Evolutionary conservation across 148 eudicot genomes (phyloP).

Genomic region (Rhododendron ferrugineum): DNA sequence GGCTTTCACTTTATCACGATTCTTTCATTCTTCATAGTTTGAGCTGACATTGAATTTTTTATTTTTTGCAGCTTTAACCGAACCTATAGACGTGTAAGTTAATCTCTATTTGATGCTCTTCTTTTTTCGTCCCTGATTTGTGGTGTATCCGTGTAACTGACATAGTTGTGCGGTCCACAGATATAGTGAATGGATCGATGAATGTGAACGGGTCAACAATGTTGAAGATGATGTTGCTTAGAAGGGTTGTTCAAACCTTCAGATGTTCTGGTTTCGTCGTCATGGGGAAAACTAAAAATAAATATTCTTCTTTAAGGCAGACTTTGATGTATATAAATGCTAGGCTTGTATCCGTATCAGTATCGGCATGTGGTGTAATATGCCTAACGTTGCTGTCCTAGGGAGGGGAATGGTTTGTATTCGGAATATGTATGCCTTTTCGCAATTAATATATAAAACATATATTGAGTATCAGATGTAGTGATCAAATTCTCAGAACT

Average conservation of each 20-base stretch:
- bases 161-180: constrained; percentile 29
- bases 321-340: background rate
- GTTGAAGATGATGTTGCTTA: constrained; percentile 58
- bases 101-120: background rate
- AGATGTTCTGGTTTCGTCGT: background rate
- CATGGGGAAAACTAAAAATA: background rate
- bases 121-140: too few species aligned
- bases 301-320: background rate
- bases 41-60: constrained; percentile 6
- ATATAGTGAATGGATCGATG: constrained; percentile 97
- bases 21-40: background rate
- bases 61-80: constrained; percentile 67
- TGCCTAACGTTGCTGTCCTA: background rate
- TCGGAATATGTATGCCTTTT: background rate
- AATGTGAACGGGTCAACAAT: constrained; percentile 90
- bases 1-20: background rate
- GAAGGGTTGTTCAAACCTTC: background rate
- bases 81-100: constrained; percentile 89
- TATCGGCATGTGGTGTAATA: background rate
- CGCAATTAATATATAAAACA: background rate
- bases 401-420: background rate
- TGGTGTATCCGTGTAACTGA: background rate
- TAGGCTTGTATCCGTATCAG: background rate
- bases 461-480: background rate
- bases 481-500: background rate